These are phyloP conservation scores for Geoglossum glabrum DNA, from an alignment of 495 filamentous ascomycete genomes.

Conservation along the genomic window DNA sequence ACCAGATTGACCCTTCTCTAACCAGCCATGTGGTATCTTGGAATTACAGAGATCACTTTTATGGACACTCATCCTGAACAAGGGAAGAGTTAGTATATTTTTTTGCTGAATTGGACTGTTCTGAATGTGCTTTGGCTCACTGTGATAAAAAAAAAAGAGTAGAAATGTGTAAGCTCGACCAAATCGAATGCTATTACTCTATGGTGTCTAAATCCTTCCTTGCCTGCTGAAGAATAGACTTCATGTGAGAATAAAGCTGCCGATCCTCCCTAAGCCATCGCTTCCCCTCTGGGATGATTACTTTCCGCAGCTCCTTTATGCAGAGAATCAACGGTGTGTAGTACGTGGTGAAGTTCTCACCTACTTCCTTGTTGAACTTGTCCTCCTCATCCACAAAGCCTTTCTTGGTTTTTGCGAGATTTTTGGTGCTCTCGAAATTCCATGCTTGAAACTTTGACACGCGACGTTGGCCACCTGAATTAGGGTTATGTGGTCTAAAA, in stretches of 20 bases:
- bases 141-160: constrained; percentile 2
- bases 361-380: constrained; percentile 9
- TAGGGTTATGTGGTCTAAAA: background rate
- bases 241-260: constrained; percentile 11
- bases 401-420: constrained; percentile 10
- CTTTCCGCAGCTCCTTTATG: constrained; percentile 12
- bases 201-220: constrained; percentile 6
- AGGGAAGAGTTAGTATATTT: too few species aligned
- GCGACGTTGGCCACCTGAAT: background rate
- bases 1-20: too few species aligned
- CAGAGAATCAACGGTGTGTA: constrained; percentile 6
- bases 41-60: too few species aligned
- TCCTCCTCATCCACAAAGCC: constrained; percentile 10
- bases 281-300: constrained; percentile 12
- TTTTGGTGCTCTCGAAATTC: constrained; percentile 9
- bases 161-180: constrained; percentile 4
- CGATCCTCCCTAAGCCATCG: constrained; percentile 10
- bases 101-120: too few species aligned
- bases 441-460: constrained; percentile 1
- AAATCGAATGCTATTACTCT: constrained; percentile 8
- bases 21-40: too few species aligned
- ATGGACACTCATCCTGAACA: too few species aligned
- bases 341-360: constrained; percentile 8
- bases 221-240: constrained; percentile 11
- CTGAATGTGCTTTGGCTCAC: background rate